phyloP scores from a whole-genome alignment of 2,329 filamentous ascomycete species.

The Orbilia brochopaga region DNA sequence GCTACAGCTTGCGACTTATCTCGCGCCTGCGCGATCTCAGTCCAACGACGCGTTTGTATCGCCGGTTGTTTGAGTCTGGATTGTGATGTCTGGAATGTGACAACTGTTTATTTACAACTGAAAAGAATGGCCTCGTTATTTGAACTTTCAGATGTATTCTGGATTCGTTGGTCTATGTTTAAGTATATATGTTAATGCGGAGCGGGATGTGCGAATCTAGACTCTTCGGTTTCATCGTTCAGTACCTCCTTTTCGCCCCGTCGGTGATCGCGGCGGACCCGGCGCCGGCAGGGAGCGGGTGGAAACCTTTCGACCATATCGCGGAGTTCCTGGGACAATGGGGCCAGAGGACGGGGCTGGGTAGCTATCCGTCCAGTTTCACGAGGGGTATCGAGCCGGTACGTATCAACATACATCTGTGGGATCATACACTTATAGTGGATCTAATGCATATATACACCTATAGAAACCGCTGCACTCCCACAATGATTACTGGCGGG shows the following conservation, averaged over 20 bases:
- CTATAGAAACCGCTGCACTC: conserved; percentile 63
- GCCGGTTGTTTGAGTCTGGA: background rate
- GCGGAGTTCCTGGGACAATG: conserved; percentile 30
- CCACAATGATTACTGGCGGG: conserved; percentile 73
- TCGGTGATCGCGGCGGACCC: background rate
- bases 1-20: conserved; percentile 7
- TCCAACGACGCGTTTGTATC: background rate
- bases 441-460: no score
- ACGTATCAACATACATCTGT: conserved; percentile 12
- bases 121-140: no score
- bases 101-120: no score
- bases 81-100: conserved; percentile 15
- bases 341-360: conserved; percentile 35
- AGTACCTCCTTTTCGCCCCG: conserved; percentile 27
- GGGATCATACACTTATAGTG: background rate
- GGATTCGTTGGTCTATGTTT: no score
- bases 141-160: no score
- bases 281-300: background rate
- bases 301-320: conserved; percentile 15
- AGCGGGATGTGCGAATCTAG: conserved; percentile 1
- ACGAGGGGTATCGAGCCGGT: conserved; percentile 60
- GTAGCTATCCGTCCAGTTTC: conserved; percentile 63
- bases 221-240: conserved; percentile 27
- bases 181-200: conserved; percentile 9
- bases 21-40: background rate